These are phyloP conservation scores for Spizellomyces punctatus DNA, from an alignment of 192 early-diverging fungal genomes.

Conservation along the genomic window DNA sequence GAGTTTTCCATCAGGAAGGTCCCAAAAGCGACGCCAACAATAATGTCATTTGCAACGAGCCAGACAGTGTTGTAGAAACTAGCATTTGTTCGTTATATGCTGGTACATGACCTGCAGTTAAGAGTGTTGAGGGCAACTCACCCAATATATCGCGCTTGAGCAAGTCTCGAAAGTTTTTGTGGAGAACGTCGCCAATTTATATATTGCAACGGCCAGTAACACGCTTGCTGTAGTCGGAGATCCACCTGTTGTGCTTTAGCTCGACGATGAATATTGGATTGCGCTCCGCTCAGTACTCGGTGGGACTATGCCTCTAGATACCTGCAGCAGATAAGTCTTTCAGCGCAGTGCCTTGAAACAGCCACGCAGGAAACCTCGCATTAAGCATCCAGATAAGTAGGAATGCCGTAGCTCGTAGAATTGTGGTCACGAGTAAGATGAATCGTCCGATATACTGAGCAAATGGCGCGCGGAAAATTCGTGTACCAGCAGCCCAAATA, in stretches of 20 bases:
- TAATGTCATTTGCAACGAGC: conserved; percentile 91
- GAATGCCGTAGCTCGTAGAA: too few relatives aligned
- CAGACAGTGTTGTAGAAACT: conserved; percentile 96
- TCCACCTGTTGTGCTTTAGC: conserved; percentile 80
- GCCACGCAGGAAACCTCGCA: conserved; percentile 48
- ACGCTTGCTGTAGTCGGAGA: conserved; percentile 78
- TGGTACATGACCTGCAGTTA: neutral
- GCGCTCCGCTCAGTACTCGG: neutral
- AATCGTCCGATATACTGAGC: too few relatives aligned
- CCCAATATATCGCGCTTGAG: conserved; percentile 79
- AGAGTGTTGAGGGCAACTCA: conserved; percentile 20
- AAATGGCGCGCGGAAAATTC: too few relatives aligned
- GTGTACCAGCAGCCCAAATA: too few relatives aligned
- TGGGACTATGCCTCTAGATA: neutral
- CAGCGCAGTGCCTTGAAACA: conserved; percentile 17
- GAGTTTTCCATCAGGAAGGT: conserved; percentile 69
- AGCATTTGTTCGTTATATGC: neutral
- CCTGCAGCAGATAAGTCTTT: conserved; percentile 27
- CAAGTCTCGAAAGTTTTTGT: conserved; percentile 57
- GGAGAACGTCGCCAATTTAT: conserved; percentile 61
- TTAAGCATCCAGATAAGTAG: conserved; percentile 59
- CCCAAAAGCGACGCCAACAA: conserved; percentile 81
- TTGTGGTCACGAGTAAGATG: too few relatives aligned
- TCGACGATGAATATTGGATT: conserved; percentile 59
- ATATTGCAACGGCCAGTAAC: conserved; percentile 90